phyloP scores from a whole-genome alignment of 2,329 filamentous ascomycete genomes.

The Calonectria pteridis region DNA sequence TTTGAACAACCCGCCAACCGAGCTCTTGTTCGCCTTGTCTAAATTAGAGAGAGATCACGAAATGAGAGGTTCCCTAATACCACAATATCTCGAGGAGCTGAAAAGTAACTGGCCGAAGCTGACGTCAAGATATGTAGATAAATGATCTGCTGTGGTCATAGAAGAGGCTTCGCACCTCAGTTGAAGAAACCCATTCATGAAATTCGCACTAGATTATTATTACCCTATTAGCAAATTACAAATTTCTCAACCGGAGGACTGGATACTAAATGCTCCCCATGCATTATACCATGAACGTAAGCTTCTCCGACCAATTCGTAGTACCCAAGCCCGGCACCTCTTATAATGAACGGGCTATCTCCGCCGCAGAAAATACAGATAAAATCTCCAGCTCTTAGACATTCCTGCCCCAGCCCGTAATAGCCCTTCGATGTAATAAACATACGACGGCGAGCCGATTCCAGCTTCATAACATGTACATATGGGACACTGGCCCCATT shows the following conservation, averaged over 20 bases:
- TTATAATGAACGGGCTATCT: not conserved
- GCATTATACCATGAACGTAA: not conserved
- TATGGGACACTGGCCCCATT: not conserved
- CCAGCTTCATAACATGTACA: not conserved
- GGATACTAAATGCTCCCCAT: not conserved
- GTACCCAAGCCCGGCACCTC: not conserved
- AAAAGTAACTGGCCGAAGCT: not conserved
- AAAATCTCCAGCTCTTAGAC: not conserved
- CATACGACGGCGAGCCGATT: not conserved
- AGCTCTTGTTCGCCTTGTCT: no score
- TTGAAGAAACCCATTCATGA: no score
- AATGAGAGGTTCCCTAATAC: no score
- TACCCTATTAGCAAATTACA: not conserved
- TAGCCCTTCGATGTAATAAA: not conserved
- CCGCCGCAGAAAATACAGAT: not conserved
- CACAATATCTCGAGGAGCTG: not conserved
- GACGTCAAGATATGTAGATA: no score
- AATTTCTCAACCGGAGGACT: not conserved
- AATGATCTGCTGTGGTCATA: no score
- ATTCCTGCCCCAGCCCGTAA: not conserved
- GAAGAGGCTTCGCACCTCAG: not conserved
- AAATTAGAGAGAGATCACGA: no score
- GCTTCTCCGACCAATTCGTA: not conserved
- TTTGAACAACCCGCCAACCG: no score
- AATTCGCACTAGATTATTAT: not conserved